phyloP scores from a whole-genome alignment of 148 eudicot species.

The Rhododendron vialii region DNA sequence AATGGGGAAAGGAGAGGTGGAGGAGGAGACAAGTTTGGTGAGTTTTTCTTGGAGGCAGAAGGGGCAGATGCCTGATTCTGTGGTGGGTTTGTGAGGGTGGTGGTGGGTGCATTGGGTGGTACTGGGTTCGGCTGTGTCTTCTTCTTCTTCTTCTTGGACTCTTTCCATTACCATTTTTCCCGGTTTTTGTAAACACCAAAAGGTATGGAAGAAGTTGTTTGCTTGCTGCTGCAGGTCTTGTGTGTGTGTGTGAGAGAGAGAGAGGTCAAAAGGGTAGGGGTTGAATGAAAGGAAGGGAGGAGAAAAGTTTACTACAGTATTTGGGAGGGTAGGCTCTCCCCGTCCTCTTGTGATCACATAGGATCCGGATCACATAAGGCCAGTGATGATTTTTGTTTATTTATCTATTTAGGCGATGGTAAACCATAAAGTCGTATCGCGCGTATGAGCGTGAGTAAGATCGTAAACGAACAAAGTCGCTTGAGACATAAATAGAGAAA shows the following conservation, averaged over 20 bases:
- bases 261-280: not conserved
- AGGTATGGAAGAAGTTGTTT: not conserved
- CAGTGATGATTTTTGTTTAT: not conserved
- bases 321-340: not conserved
- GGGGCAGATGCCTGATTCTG: slow-evolving; percentile 78
- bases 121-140: slow-evolving; percentile 35
- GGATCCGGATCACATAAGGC: not conserved
- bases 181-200: not conserved
- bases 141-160: slow-evolving; percentile 53
- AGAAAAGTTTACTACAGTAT: not conserved
- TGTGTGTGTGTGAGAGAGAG: not conserved
- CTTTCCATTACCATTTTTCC: slow-evolving; percentile 42
- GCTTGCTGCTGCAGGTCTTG: not conserved
- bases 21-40: slow-evolving; percentile 74
- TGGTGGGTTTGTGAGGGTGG: slow-evolving; percentile 54
- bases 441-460: no score
- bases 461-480: no score
- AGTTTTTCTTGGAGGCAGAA: slow-evolving; percentile 88
- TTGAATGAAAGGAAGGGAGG: not conserved
- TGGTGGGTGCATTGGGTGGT: slow-evolving; percentile 46
- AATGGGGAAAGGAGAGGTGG: slow-evolving; percentile 54
- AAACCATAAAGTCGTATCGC: no score
- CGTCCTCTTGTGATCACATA: not conserved
- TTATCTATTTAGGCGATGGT: no score
- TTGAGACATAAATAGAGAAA: no score